phyloP scores from a whole-genome alignment of 2,329 filamentous ascomycete genomes.

The Aspergillus puulaauensis region DNA sequence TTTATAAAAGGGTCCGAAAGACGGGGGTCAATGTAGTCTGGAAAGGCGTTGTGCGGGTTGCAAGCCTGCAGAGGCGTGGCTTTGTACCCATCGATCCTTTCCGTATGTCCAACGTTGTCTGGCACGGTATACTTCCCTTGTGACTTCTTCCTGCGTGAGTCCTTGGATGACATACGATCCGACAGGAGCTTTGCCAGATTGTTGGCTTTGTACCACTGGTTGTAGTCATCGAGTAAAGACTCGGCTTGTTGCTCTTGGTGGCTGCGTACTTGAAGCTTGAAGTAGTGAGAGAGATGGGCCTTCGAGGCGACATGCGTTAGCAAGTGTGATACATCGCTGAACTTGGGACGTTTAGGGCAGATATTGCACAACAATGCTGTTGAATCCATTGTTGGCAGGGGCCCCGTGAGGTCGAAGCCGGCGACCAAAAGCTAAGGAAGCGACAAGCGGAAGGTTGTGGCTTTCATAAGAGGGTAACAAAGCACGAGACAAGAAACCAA shows the following conservation, averaged over 20 bases:
- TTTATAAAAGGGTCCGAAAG: slow-evolving; percentile 19
- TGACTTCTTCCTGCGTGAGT: slow-evolving; percentile 58
- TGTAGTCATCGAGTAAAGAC: slow-evolving; percentile 64
- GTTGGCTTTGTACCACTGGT: slow-evolving; percentile 74
- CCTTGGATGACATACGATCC: slow-evolving; percentile 74
- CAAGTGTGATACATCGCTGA: slow-evolving; percentile 88
- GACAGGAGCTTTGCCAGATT: slow-evolving; percentile 72
- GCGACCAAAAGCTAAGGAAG: slow-evolving; percentile 17
- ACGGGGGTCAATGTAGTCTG: slow-evolving; percentile 31
- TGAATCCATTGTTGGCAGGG: slow-evolving; percentile 35
- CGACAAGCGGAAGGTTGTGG: slow-evolving; percentile 20
- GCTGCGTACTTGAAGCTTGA: slow-evolving; percentile 74
- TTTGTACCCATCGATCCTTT: slow-evolving; percentile 8
- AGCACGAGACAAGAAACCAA: slow-evolving; percentile 21
- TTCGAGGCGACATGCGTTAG: slow-evolving; percentile 92
- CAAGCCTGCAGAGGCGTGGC: neutral
- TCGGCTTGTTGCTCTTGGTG: slow-evolving; percentile 66
- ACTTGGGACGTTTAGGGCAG: slow-evolving; percentile 74
- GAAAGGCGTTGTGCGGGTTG: slow-evolving; percentile 7
- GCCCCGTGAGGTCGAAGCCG: slow-evolving; percentile 11
- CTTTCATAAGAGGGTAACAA: slow-evolving; percentile 24
- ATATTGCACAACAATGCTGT: slow-evolving; percentile 78
- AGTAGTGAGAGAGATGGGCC: slow-evolving; percentile 81
- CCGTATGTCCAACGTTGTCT: neutral
- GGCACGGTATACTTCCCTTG: slow-evolving; percentile 15